Evolutionary conservation across 2,329 filamentous ascomycete genomes (phyloP).

Genomic region (Fragosphaeria purpurea): DNA sequence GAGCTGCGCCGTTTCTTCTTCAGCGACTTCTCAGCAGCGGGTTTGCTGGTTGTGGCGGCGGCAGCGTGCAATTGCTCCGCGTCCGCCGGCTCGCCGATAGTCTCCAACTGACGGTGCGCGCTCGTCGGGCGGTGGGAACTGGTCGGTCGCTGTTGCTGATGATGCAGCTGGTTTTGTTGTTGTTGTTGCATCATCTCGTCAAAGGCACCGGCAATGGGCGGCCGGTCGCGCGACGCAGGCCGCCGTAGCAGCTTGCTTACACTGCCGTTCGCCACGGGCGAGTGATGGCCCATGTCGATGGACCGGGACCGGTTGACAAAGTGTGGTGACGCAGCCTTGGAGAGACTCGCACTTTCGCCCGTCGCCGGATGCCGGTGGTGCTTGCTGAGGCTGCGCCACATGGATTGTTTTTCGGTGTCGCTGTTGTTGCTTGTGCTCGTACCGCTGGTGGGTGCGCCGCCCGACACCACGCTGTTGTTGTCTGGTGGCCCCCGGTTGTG

Average conservation of each 20-base stretch:
- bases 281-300: conserved; percentile 54
- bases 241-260: conserved; percentile 30
- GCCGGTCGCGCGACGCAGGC: conserved; percentile 49
- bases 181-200: conserved; percentile 33
- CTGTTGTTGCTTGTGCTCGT: background rate
- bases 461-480: conserved; percentile 1
- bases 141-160: conserved; percentile 8
- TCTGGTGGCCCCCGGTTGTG: conserved; percentile 19
- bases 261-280: conserved; percentile 30
- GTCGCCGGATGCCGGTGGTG: conserved; percentile 49
- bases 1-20: conserved; percentile 85
- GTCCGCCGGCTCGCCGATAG: conserved; percentile 45
- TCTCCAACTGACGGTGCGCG: conserved; percentile 44
- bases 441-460: background rate
- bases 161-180: conserved; percentile 13
- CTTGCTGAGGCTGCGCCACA: conserved; percentile 86
- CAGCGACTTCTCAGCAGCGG: conserved; percentile 25
- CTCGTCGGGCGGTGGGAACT: conserved; percentile 40
- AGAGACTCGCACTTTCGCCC: conserved; percentile 53
- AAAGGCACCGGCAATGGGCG: conserved; percentile 51
- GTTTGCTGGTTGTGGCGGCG: conserved; percentile 5
- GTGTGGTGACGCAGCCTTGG: conserved; percentile 36
- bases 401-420: conserved; percentile 55
- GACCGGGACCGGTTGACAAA: conserved; percentile 64
- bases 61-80: conserved; percentile 20